Evolutionary conservation across 192 early-diverging fungal species (phyloP), one percentile per base, ranked within the genome.

Genomic region (Chytriomyces sp.): DNA sequence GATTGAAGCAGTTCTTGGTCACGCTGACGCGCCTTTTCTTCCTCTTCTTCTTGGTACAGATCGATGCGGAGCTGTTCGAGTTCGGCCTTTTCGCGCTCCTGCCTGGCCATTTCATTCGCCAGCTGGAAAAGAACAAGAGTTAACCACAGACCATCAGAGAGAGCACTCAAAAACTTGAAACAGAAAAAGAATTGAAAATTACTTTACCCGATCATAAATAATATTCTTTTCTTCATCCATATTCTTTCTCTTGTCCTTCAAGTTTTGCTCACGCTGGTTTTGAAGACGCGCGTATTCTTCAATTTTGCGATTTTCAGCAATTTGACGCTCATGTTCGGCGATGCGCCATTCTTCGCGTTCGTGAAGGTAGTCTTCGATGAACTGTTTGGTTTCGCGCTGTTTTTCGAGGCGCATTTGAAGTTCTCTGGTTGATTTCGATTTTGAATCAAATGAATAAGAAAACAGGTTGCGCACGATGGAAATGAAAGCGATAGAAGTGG

Each of bases 21-120:
- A 10, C 81, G 60, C 24, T 65, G 16, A 35, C 89, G 72, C 18
- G 83, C 81, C 24, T 35, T 60, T 24, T 81, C 87, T 80, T 88
- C 84, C 75, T 88, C 82, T 71, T 90, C 87, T 69, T 86, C 87
- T 59, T 86, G 82, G 68, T 84, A 83, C 50, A 90, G 76, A 16
- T 90, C 89, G 50, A 89, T 79, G 9, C 89, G 77, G 10, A 90
- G 77, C 57, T 88, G 74, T 76, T 90, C 86, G 20, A 90, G 78
- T 77, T 89, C 86, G 5, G 74, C 71, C 47, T 86, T 87, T 64
- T 59, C 83, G 24, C 72, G 45, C 59, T 89, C 89, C 64, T 82
- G 50, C 13, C 83, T 49, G 43, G 80, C 80, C 72, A 88, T 88
- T 65, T 89, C 82, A 35, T 78, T 77, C 11, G 89, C 86, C 13